Conservation (phyloP, 2,329 filamentous ascomycete species). For the Colletotrichum somersetense region DNA sequence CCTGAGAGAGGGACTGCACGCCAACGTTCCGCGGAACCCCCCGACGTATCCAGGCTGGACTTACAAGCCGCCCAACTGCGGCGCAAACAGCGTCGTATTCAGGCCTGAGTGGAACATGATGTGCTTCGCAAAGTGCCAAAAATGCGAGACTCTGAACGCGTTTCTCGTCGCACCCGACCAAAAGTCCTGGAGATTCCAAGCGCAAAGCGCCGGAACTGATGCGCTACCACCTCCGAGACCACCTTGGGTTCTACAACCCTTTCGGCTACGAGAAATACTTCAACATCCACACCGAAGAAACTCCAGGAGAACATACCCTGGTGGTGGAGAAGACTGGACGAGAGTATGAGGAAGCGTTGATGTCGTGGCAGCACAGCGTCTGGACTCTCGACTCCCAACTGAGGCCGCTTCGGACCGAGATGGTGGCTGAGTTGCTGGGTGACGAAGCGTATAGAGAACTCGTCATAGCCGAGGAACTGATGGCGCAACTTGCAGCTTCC, state of each 20-base stretch:
- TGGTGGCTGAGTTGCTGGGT: background rate
- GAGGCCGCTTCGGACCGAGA: background rate
- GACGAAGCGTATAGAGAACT: background rate
- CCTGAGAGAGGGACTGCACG: background rate
- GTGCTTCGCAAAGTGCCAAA: background rate
- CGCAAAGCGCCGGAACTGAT: background rate
- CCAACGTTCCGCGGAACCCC: background rate
- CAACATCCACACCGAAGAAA: background rate
- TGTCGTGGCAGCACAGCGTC: background rate
- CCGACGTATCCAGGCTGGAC: background rate
- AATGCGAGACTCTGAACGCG: constrained; percentile 1
- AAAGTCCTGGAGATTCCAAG: background rate
- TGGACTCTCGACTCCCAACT: background rate
- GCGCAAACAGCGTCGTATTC: too few relatives aligned
- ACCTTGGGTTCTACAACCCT: background rate
- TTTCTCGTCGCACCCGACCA: constrained; percentile 8
- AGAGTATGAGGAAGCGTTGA: constrained; percentile 1
- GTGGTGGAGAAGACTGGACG: constrained; percentile 11
- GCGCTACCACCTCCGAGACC: background rate
- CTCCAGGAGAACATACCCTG: background rate
- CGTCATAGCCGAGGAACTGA: background rate
- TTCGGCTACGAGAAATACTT: background rate
- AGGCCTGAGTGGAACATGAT: too few relatives aligned
- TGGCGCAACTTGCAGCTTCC: background rate
- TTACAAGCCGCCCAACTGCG: background rate